phyloP scores from a whole-genome alignment of 1,139 yeast species.

The Candida sanyaensis region DNA sequence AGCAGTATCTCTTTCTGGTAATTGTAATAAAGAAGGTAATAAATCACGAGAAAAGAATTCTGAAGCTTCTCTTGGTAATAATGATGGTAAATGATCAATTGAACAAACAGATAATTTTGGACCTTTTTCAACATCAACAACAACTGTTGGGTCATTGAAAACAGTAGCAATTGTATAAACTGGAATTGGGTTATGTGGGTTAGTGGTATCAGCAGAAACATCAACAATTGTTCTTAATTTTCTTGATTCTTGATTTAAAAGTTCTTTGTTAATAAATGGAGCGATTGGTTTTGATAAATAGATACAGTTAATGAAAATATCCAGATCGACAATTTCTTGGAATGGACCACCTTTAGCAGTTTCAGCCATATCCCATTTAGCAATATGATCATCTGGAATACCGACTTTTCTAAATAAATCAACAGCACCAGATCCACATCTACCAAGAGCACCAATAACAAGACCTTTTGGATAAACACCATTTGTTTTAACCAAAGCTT shows the following conservation, averaged over 20 bases:
- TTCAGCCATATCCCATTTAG: constrained; percentile 97
- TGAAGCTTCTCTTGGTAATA: constrained; percentile 95
- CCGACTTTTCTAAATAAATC: constrained; percentile 83
- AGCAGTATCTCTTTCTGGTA: constrained; percentile 77
- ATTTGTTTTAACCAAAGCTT: constrained; percentile 60
- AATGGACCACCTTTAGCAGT: constrained; percentile 98
- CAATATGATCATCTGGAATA: constrained; percentile 77
- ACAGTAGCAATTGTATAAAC: constrained; percentile 88
- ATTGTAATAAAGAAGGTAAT: constrained; percentile 81
- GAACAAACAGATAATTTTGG: constrained; percentile 90
- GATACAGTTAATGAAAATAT: constrained; percentile 93
- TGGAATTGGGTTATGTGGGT: constrained; percentile 97
- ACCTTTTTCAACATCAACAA: constrained; percentile 74
- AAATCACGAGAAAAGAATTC: constrained; percentile 86
- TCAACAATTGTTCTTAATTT: constrained; percentile 90
- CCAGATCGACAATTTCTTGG: constrained; percentile 83
- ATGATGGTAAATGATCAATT: constrained; percentile 95
- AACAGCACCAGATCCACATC: constrained; percentile 99
- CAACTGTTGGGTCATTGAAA: constrained; percentile 86
- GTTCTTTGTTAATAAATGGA: constrained; percentile 76
- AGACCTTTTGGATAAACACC: constrained; percentile 76
- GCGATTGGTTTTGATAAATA: constrained; percentile 92
- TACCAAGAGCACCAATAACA: constrained; percentile 95
- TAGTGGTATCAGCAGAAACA: constrained; percentile 97
- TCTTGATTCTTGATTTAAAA: constrained; percentile 66